Conservation (phyloP, 192 early-diverging fungal species). For the Kappamyces sp. region DNA sequence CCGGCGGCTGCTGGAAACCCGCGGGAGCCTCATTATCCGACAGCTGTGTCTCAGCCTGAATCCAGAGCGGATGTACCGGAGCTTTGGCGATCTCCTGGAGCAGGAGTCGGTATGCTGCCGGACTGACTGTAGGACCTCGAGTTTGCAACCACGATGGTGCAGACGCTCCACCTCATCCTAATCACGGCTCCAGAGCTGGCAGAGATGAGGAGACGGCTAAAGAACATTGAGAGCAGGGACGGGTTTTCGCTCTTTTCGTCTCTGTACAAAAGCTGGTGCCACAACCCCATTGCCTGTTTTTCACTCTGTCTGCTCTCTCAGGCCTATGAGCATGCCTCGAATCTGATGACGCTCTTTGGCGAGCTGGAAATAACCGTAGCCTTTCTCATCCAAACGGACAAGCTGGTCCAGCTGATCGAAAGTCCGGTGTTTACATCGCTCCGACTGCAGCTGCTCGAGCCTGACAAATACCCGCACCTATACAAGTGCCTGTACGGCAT, state of each 20-base stretch:
- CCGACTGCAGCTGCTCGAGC: conserved; percentile 89
- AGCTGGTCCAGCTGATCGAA: conserved; percentile 95
- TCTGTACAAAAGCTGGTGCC: conserved; percentile 92
- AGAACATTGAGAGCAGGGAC: conserved; percentile 71
- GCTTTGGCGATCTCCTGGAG: conserved; percentile 83
- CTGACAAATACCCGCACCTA: conserved; percentile 79
- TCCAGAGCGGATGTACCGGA: conserved; percentile 84
- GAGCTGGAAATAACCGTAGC: conserved; percentile 93
- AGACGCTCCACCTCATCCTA: conserved; percentile 93
- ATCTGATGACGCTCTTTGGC: conserved; percentile 76
- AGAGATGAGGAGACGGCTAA: conserved; percentile 72
- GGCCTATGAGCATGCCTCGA: conserved; percentile 86
- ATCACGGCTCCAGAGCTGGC: conserved; percentile 90
- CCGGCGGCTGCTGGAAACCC: conserved; percentile 76
- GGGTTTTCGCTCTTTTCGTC: conserved; percentile 76
- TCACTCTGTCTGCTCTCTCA: conserved; percentile 94
- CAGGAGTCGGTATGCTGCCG: conserved; percentile 56
- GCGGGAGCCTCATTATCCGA: conserved; percentile 88
- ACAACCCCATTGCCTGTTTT: conserved; percentile 91
- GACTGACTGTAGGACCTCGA: conserved; percentile 64
- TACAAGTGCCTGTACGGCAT: conserved; percentile 92
- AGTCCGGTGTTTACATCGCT: conserved; percentile 96
- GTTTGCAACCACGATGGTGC: conserved; percentile 95
- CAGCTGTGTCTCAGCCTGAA: conserved; percentile 87
- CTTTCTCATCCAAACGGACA: conserved; percentile 93